Conservation (phyloP, 768 basidiomycete species). For the Kockovaella imperatae region DNA sequence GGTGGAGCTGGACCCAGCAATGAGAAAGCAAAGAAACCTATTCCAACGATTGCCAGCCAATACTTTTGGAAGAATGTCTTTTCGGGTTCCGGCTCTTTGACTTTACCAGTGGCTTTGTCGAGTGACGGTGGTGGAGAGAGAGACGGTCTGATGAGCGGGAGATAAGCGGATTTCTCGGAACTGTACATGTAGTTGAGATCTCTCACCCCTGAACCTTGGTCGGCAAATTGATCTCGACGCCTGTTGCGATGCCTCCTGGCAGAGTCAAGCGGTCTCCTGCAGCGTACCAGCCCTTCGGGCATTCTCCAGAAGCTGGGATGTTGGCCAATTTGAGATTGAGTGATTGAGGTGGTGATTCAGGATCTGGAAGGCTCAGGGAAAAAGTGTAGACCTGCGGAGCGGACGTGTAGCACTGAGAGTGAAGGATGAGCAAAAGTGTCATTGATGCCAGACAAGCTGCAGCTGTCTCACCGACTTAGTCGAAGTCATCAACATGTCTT, state of each 20-base stretch:
- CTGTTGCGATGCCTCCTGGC: background rate
- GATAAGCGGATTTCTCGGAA: background rate
- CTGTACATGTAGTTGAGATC: background rate
- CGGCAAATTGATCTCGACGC: background rate
- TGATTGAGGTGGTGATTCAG: background rate
- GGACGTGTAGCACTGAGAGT: background rate
- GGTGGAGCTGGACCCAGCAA: conserved; percentile 18
- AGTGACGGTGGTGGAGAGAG: conserved; percentile 17
- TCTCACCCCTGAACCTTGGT: conserved; percentile 1
- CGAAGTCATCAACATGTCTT: background rate
- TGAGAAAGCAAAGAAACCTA: conserved; percentile 49
- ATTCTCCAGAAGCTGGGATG: background rate
- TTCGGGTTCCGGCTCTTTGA: conserved; percentile 51
- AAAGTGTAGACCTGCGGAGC: background rate
- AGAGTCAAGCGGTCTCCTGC: background rate
- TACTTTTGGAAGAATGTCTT: conserved; percentile 81
- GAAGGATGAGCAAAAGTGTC: background rate
- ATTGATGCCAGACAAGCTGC: background rate
- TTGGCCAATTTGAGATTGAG: background rate
- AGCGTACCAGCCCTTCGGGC: background rate
- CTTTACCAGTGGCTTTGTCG: conserved; percentile 21
- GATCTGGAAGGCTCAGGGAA: background rate
- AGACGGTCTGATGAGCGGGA: background rate
- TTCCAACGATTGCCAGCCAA: conserved; percentile 70
- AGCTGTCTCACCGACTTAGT: background rate